phyloP scores from a whole-genome alignment of 169 alveolate genomes.

The Eimeria sp. region DNA sequence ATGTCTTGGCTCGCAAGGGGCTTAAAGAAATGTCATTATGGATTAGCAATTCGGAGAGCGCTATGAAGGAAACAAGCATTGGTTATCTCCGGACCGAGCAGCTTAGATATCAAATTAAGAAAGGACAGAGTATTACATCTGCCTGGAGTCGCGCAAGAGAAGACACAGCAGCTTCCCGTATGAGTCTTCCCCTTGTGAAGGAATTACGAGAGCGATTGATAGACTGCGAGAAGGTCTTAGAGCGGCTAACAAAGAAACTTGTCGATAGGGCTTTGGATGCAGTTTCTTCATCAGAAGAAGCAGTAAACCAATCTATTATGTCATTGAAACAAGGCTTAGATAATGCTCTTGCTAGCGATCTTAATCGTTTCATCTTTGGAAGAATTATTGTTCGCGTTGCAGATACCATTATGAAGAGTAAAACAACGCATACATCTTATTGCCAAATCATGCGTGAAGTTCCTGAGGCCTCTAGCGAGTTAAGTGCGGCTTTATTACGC shows the following conservation, averaged over 20 bases:
- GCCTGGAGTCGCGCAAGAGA: not conserved
- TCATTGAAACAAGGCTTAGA: not conserved
- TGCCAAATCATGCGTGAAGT: not conserved
- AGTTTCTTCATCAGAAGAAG: not conserved
- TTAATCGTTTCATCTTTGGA: not conserved
- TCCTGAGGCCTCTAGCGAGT: not conserved
- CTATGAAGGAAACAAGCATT: not conserved
- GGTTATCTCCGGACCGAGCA: not conserved
- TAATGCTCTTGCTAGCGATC: not conserved
- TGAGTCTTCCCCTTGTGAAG: not conserved
- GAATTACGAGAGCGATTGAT: not conserved
- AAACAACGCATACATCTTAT: not conserved
- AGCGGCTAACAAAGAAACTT: not conserved
- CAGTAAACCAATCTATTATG: not conserved
- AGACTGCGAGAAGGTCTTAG: not conserved
- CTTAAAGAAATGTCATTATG: not conserved
- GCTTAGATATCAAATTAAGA: not conserved
- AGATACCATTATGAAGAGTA: not conserved
- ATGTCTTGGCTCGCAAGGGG: not conserved
- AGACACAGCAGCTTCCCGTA: not conserved
- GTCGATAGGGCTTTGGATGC: not conserved
- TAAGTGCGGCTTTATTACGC: not conserved
- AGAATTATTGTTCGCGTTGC: not conserved
- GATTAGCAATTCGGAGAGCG: not conserved
- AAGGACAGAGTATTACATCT: not conserved